These are phyloP conservation scores for Agrostemma githago DNA, from an alignment of 148 eudicot genomes.

Conservation along the genomic window DNA sequence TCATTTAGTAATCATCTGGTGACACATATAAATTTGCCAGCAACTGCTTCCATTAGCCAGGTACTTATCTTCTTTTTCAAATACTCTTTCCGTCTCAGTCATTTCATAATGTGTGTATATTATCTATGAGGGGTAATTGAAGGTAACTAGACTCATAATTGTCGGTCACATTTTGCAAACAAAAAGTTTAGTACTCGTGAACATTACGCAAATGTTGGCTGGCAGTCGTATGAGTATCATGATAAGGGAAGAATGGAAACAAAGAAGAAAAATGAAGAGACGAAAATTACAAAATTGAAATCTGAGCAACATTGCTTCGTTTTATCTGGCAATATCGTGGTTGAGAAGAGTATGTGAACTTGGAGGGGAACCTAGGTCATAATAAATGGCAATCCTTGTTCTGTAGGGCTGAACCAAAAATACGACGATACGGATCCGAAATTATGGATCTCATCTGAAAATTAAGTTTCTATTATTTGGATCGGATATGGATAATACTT, in stretches of 20 bases:
- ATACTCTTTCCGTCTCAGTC: not conserved
- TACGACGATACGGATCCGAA: too few species aligned
- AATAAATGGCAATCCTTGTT: not conserved
- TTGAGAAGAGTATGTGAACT: not conserved
- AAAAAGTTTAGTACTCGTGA: not conserved
- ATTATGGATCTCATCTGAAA: too few species aligned
- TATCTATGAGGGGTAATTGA: too few species aligned
- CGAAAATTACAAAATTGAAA: not conserved
- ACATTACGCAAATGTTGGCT: not conserved
- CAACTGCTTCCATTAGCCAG: constrained; percentile 47
- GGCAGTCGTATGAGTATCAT: not conserved
- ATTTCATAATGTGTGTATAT: too few species aligned
- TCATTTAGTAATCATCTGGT: constrained; percentile 56
- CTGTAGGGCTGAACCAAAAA: not conserved
- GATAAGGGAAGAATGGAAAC: not conserved
- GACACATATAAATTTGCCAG: constrained; percentile 70
- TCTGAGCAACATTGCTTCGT: not conserved
- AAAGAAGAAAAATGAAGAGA: too few species aligned
- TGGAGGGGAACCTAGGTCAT: not conserved
- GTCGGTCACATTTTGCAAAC: not conserved
- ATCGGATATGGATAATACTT: too few species aligned
- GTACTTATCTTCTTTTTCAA: constrained; percentile 25
- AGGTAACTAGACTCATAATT: not conserved
- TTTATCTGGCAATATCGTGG: not conserved
- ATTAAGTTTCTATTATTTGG: too few species aligned